A percentile compares a stretch with the other conserved stretches of the same genome.
phyloP scores from a whole-genome alignment of 2,329 filamentous ascomycete species.

The Cadophora gregata region DNA sequence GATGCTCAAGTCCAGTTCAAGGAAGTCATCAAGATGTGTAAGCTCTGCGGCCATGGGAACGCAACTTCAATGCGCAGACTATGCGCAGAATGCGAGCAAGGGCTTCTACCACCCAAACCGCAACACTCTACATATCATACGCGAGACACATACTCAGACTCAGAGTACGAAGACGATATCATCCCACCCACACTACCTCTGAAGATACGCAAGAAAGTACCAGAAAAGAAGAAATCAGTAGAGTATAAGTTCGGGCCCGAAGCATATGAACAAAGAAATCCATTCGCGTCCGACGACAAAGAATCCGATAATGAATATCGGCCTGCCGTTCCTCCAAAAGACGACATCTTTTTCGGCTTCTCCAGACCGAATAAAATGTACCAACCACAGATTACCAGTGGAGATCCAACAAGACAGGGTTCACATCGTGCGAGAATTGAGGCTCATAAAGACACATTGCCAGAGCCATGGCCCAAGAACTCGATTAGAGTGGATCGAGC shows the following conservation, averaged over 20 bases:
- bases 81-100: conserved; percentile 12
- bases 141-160: conserved; percentile 1
- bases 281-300: conserved; percentile 3
- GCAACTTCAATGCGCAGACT: background rate
- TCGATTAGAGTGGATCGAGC: background rate
- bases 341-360: conserved; percentile 3
- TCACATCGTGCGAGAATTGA: background rate
- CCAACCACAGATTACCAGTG: background rate
- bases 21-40: conserved; percentile 8
- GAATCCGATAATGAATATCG: conserved; percentile 10
- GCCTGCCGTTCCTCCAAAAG: background rate
- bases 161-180: conserved; percentile 27
- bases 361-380: background rate
- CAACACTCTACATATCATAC: background rate
- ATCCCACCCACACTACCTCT: conserved; percentile 29
- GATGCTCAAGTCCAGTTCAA: too few species aligned
- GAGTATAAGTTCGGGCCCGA: too few species aligned
- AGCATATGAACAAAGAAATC: background rate
- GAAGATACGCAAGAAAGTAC: conserved; percentile 22
- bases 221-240: background rate
- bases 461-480: background rate
- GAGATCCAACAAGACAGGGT: background rate
- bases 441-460: background rate
- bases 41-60: conserved; percentile 6
- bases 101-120: background rate